phyloP scores from a whole-genome alignment of 164 flowering plant species.

The Dillenia turbinata region DNA sequence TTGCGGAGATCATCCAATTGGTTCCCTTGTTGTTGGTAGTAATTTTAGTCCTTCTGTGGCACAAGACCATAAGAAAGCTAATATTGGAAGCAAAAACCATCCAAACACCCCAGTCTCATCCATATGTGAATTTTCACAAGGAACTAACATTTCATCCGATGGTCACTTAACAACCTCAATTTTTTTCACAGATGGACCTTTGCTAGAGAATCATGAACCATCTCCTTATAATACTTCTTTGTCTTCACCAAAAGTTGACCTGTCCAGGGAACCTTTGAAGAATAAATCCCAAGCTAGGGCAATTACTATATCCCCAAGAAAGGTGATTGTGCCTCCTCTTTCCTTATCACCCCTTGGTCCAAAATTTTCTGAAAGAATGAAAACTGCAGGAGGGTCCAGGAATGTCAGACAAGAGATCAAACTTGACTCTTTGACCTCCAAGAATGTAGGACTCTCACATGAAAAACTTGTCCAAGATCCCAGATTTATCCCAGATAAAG shows the following conservation, averaged over 20 bases:
- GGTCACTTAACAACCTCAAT: constrained; percentile 19
- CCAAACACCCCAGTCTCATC: constrained; percentile 23
- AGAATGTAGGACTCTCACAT: constrained; percentile 22
- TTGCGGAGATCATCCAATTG: constrained; percentile 10
- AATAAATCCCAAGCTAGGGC: constrained; percentile 21
- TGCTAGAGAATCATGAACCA: constrained; percentile 36
- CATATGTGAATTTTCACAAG: constrained; percentile 27
- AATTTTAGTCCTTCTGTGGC: constrained; percentile 7
- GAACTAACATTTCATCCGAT: constrained; percentile 14
- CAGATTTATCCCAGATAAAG: constrained; percentile 30
- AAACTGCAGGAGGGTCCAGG: constrained; percentile 24
- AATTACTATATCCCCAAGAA: constrained; percentile 27
- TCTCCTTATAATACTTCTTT: constrained; percentile 12
- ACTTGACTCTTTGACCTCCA: constrained; percentile 20
- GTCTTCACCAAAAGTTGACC: constrained; percentile 23
- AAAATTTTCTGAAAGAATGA: constrained; percentile 43
- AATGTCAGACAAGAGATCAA: constrained; percentile 19
- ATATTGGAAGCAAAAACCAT: constrained; percentile 32
- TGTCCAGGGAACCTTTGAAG: constrained; percentile 15
- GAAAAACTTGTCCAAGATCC: constrained; percentile 26
- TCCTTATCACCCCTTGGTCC: constrained; percentile 89
- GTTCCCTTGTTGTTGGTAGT: constrained; percentile 8
- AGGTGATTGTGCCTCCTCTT: constrained; percentile 37
- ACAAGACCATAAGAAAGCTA: constrained; percentile 59
- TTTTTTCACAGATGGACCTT: constrained; percentile 67